These are phyloP conservation scores for Aspergillus diversus DNA, from an alignment of 495 filamentous ascomycete genomes.

Conservation along the genomic window DNA sequence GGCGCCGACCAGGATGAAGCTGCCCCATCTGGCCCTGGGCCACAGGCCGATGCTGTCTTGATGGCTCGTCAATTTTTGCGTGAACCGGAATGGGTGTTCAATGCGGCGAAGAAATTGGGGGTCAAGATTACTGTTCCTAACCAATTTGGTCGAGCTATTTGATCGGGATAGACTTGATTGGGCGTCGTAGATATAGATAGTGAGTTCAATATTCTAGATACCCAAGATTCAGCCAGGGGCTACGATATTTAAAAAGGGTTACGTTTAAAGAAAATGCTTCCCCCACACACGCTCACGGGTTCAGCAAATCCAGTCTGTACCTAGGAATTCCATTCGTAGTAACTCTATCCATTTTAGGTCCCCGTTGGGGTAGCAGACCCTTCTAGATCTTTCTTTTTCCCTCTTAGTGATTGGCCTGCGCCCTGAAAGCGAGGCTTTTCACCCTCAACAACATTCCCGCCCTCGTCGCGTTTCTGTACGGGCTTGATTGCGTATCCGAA, in stretches of 20 bases:
- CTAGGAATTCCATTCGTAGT: constrained; percentile 1
- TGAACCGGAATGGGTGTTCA: constrained; percentile 69
- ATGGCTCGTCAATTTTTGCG: constrained; percentile 66
- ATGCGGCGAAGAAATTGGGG: constrained; percentile 60
- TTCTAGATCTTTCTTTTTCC: constrained; percentile 56
- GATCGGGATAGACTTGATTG: neutral
- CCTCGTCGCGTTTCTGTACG: constrained; percentile 76
- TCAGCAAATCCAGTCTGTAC: neutral
- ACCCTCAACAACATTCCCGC: constrained; percentile 60
- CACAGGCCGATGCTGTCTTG: constrained; percentile 66
- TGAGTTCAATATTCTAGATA: neutral
- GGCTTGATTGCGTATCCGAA: constrained; percentile 94
- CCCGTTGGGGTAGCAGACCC: constrained; percentile 42
- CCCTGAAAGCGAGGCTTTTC: constrained; percentile 83
- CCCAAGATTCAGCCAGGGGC: neutral
- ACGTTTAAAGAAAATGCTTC: too few species aligned
- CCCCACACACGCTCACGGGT: too few species aligned
- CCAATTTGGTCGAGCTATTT: constrained; percentile 50
- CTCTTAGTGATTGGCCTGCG: constrained; percentile 81
- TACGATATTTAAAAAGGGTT: neutral
- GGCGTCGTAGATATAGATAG: too few species aligned
- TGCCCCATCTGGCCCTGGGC: constrained; percentile 35
- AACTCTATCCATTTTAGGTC: constrained; percentile 16
- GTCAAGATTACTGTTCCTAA: constrained; percentile 57
- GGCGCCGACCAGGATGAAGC: constrained; percentile 51